Evolutionary conservation across 139 green algal genomes (phyloP), one percentile per base, ranked within the genome.

Genomic region (Marvania coccoides): DNA sequence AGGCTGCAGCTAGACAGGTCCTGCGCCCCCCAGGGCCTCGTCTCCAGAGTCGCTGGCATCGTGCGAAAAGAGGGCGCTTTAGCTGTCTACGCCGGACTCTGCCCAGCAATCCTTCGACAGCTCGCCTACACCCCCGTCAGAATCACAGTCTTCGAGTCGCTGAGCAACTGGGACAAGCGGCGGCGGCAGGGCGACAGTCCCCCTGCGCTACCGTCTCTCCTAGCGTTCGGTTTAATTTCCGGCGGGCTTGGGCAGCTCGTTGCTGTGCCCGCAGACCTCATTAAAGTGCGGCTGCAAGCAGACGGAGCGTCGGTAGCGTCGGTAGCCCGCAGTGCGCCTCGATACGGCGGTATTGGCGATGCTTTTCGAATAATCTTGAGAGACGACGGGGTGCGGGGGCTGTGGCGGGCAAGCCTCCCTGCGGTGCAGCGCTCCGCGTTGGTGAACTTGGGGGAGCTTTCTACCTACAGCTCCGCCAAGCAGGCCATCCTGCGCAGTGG

Each of bases 391-490:
- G 28, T 83, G 14, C n/a, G 10, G 2, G 84, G 75, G 3, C 61
- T 91, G 63, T 91, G 79, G 79, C 67, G 74, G 1, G 84, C 83
- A 14, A 59, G 48, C 3, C 47, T 46, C 6, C 84, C 84, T 1
- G 88, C 88, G 0, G 62, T 89, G 3, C 82, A 90, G 58, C 61
- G 84, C 0, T 83, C 84, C 1, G 84, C 79, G 2, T 62, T 91
- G 31, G 85, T 91, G 8, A 91, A 91, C 69, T 40, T 90, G 2
- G 84, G 84, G 0, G 84, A 91, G 69, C 72, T 91, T 13, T 73
- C 78, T 39, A 83, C 75, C 2, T 91, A 91, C 54, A 77, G 91
- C 65, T 26, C 45, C 36, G 72, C 78, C 28, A 85, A 85, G 65
- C 64, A 58, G 24, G 28, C 12, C 1, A 65, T 85, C 35, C 47